Evolutionary conservation across 2,329 filamentous ascomycete genomes (phyloP).

Genomic region (Aspergillus neoniger): DNA sequence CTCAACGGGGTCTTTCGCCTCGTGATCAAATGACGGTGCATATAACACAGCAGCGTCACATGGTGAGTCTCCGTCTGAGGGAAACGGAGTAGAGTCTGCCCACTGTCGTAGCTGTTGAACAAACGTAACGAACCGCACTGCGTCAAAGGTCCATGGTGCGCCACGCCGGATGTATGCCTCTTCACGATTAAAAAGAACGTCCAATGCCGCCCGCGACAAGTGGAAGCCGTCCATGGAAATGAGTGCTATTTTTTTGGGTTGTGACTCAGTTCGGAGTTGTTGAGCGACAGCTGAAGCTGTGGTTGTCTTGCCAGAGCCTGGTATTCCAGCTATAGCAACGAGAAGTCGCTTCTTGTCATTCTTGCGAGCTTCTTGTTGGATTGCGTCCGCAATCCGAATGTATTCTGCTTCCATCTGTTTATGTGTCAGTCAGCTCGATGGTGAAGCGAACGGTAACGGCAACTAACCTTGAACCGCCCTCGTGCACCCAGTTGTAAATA

Average conservation of each 20-base stretch:
- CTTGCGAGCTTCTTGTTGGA: constrained; percentile 19
- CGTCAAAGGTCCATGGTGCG: constrained; percentile 43
- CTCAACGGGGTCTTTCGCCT: constrained; percentile 38
- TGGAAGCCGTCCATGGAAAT: constrained; percentile 46
- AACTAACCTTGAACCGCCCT: background rate
- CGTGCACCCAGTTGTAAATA: background rate
- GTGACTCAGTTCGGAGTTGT: constrained; percentile 25
- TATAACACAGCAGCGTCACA: constrained; percentile 20
- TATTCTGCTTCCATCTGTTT: constrained; percentile 27
- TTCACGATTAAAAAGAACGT: constrained; percentile 33
- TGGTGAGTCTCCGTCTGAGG: constrained; percentile 7
- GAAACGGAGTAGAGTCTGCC: constrained; percentile 14
- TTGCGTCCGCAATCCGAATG: constrained; percentile 19
- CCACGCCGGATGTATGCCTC: constrained; percentile 41
- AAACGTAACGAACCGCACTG: constrained; percentile 30
- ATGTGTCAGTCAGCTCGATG: background rate
- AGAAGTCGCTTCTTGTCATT: constrained; percentile 24
- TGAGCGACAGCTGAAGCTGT: constrained; percentile 31
- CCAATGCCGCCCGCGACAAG: constrained; percentile 31
- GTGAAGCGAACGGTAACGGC: background rate
- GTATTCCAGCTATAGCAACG: constrained; percentile 34
- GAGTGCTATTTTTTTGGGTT: constrained; percentile 17
- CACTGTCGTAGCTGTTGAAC: constrained; percentile 28
- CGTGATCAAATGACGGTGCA: constrained; percentile 40
- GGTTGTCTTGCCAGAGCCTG: constrained; percentile 40